phyloP scores from a whole-genome alignment of 352 stramenopile species.

The Phytopythium boreale region DNA sequence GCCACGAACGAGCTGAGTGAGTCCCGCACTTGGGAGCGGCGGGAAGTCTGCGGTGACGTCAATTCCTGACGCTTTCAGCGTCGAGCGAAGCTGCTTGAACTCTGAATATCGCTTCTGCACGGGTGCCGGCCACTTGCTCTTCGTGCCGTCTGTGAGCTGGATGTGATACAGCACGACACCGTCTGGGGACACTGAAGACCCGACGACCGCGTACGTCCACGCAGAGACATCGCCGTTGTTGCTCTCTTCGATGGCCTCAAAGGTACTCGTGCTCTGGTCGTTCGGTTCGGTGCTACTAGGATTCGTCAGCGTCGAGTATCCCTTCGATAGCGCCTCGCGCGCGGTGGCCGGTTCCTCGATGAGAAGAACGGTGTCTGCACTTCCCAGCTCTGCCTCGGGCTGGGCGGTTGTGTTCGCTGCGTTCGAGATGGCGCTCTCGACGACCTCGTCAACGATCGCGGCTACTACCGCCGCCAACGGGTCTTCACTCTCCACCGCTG shows the following conservation, averaged over 20 bases:
- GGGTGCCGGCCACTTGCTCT: slow-evolving; percentile 24
- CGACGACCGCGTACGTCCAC: slow-evolving; percentile 34
- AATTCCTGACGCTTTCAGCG: slow-evolving; percentile 33
- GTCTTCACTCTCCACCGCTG: background rate
- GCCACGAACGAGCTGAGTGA: slow-evolving; percentile 46
- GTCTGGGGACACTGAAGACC: slow-evolving; percentile 20
- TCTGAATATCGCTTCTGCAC: slow-evolving; percentile 44
- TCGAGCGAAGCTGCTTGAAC: slow-evolving; percentile 51
- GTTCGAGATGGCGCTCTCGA: background rate
- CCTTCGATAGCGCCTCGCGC: background rate
- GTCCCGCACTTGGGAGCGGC: slow-evolving; percentile 27
- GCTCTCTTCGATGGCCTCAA: slow-evolving; percentile 5
- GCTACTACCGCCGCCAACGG: background rate
- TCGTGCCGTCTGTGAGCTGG: slow-evolving; percentile 26
- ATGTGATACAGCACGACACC: slow-evolving; percentile 41
- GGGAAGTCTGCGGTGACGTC: slow-evolving; percentile 29
- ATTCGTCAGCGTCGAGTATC: slow-evolving; percentile 8
- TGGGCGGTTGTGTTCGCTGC: background rate
- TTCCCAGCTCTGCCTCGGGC: background rate
- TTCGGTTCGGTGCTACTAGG: background rate
- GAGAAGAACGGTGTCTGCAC: background rate
- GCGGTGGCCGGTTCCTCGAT: background rate
- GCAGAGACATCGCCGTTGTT: slow-evolving; percentile 7
- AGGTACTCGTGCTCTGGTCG: slow-evolving; percentile 15
- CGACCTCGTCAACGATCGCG: slow-evolving; percentile 1